These are phyloP conservation scores for Purpureocillium lavendulum DNA, from an alignment of 2,329 filamentous ascomycete species.

Conservation along the genomic window DNA sequence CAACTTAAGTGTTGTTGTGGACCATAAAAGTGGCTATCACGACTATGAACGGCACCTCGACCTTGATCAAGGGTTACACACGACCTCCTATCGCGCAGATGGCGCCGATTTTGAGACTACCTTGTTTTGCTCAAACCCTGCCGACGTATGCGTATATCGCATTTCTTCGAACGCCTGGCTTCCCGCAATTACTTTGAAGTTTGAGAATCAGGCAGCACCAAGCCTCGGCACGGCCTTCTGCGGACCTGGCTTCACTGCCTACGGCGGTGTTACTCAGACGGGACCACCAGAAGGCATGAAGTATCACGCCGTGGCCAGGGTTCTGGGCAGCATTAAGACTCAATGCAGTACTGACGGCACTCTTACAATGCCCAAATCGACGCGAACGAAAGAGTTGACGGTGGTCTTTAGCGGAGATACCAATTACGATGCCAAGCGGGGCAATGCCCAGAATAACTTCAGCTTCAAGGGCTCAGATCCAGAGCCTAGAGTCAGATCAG, in stretches of 20 bases:
- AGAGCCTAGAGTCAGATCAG: neutral
- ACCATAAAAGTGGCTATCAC: neutral
- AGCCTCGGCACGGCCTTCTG: neutral
- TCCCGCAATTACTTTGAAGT: neutral
- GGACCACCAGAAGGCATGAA: neutral
- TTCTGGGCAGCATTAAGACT: neutral
- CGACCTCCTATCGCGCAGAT: neutral
- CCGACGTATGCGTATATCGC: neutral
- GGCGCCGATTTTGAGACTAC: neutral
- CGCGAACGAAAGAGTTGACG: neutral
- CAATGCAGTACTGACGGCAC: no score
- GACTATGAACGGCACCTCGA: neutral
- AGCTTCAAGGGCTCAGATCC: neutral
- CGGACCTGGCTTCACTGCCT: no score
- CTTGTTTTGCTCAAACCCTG: neutral
- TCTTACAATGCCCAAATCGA: neutral
- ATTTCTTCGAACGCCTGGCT: neutral
- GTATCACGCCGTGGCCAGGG: neutral
- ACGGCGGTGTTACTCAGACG: neutral
- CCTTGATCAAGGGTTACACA: neutral
- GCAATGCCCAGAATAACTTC: slow-evolving; percentile 1
- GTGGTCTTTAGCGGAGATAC: neutral
- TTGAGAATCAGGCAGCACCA: neutral
- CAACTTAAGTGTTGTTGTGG: neutral
- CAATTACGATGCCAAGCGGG: neutral